Conservation (phyloP, 768 basidiomycete genomes). For the Suillus ampliporus region DNA sequence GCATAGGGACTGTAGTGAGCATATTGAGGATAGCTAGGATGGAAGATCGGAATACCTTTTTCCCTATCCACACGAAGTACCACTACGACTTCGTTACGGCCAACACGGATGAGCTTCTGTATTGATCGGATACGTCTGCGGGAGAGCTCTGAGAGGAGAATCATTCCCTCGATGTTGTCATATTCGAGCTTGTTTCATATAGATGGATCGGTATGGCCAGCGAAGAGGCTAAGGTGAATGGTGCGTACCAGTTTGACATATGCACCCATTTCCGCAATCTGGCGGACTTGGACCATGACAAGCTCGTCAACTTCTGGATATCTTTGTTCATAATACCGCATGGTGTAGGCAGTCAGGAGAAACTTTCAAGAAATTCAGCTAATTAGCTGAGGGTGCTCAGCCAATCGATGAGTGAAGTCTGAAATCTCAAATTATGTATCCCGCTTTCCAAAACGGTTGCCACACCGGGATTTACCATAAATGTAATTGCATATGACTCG, state of each 20-base stretch:
- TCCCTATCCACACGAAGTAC: constrained; percentile 98
- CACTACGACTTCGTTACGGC: constrained; percentile 97
- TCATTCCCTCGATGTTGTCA: constrained; percentile 99
- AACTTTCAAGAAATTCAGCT: background rate
- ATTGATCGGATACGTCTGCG: constrained; percentile 95
- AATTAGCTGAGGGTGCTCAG: background rate
- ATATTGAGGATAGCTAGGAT: background rate
- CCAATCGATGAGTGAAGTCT: constrained; percentile 4
- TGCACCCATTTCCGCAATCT: constrained; percentile 99
- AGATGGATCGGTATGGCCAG: constrained; percentile 1
- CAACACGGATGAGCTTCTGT: constrained; percentile 96
- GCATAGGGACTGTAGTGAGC: constrained; percentile 1
- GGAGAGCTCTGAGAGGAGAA: constrained; percentile 96
- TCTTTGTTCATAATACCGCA: constrained; percentile 93
- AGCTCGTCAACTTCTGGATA: constrained; percentile 98
- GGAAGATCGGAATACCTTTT: constrained; percentile 67
- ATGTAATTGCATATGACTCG: background rate
- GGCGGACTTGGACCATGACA: constrained; percentile 99
- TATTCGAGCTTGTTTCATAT: constrained; percentile 80
- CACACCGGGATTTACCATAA: background rate
- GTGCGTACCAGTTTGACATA: constrained; percentile 92
- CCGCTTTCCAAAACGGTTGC: background rate
- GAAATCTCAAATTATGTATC: too few relatives aligned
- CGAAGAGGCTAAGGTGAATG: background rate
- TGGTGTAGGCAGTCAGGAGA: constrained; percentile 29